These are phyloP conservation scores for Pichia thaimueangensis DNA, from an alignment of 805 yeast genomes.

Conservation along the genomic window DNA sequence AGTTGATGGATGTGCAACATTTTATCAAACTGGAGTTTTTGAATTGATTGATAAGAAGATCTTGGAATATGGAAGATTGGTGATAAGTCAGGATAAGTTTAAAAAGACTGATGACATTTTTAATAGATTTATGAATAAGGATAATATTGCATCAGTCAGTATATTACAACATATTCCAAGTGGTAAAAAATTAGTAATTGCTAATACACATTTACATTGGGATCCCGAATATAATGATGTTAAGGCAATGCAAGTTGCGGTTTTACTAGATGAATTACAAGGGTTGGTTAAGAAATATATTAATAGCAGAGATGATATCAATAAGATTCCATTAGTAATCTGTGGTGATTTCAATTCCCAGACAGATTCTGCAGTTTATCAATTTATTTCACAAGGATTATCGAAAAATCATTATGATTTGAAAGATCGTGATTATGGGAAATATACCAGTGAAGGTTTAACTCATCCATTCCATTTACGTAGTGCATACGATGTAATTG, in stretches of 20 bases:
- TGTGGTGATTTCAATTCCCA: conserved; percentile 97
- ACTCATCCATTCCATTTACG: conserved; percentile 72
- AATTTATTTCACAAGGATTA: conserved; percentile 74
- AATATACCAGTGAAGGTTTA: conserved; percentile 84
- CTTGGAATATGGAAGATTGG: conserved; percentile 77
- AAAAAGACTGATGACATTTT: conserved; percentile 91
- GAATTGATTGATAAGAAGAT: conserved; percentile 61
- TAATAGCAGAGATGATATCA: conserved; percentile 25
- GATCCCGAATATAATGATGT: conserved; percentile 96
- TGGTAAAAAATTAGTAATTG: conserved; percentile 66
- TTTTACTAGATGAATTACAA: conserved; percentile 82
- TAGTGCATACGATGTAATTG: conserved; percentile 77
- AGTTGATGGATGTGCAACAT: conserved; percentile 98
- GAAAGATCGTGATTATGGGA: conserved; percentile 84
- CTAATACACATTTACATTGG: conserved; percentile 96
- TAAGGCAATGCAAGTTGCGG: conserved; percentile 91
- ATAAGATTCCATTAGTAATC: conserved; percentile 65
- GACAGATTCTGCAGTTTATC: conserved; percentile 83
- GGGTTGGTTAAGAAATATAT: conserved; percentile 42
- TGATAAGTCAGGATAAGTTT: conserved; percentile 76
- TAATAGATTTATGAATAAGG: conserved; percentile 94
- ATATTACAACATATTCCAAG: conserved; percentile 67
- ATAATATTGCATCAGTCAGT: conserved; percentile 78
- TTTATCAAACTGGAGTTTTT: conserved; percentile 66
- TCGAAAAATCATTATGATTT: conserved; percentile 77